Conservation (phyloP, 2,329 filamentous ascomycete species). For the Lasiodiplodia citricola region DNA sequence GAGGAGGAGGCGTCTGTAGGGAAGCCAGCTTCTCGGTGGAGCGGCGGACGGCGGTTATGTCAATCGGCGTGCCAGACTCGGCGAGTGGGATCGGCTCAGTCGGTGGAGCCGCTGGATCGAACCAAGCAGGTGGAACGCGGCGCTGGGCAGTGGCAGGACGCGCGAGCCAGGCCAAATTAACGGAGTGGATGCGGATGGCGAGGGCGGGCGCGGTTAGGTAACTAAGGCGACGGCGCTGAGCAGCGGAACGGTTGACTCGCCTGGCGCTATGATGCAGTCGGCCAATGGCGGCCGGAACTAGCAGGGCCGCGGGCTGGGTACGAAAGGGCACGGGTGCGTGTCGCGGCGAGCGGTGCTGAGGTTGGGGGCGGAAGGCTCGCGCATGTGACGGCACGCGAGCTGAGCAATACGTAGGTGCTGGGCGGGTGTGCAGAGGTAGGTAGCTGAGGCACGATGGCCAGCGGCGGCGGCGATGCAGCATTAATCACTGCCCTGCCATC, state of each 20-base stretch:
- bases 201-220: slow-evolving; percentile 14
- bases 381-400: slow-evolving; percentile 7
- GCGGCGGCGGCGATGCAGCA: neutral
- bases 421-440: neutral
- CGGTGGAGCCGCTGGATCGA: slow-evolving; percentile 26
- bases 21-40: slow-evolving; percentile 26
- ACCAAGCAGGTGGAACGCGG: slow-evolving; percentile 26
- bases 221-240: slow-evolving; percentile 2
- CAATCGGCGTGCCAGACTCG: slow-evolving; percentile 24
- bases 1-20: slow-evolving; percentile 30
- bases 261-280: slow-evolving; percentile 13
- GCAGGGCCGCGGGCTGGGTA: neutral
- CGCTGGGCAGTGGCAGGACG: slow-evolving; percentile 5
- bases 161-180: slow-evolving; percentile 18
- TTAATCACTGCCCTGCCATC: neutral
- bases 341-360: slow-evolving; percentile 2
- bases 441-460: neutral
- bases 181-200: slow-evolving; percentile 16
- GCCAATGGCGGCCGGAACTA: slow-evolving; percentile 3
- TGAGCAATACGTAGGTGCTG: neutral
- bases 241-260: slow-evolving; percentile 11
- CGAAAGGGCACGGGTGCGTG: neutral
- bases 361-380: neutral
- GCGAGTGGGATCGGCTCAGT: slow-evolving; percentile 26
- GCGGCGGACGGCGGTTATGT: slow-evolving; percentile 24